phyloP scores from a whole-genome alignment of 2,329 filamentous ascomycete species.

The Aurifilum marmelostoma region DNA sequence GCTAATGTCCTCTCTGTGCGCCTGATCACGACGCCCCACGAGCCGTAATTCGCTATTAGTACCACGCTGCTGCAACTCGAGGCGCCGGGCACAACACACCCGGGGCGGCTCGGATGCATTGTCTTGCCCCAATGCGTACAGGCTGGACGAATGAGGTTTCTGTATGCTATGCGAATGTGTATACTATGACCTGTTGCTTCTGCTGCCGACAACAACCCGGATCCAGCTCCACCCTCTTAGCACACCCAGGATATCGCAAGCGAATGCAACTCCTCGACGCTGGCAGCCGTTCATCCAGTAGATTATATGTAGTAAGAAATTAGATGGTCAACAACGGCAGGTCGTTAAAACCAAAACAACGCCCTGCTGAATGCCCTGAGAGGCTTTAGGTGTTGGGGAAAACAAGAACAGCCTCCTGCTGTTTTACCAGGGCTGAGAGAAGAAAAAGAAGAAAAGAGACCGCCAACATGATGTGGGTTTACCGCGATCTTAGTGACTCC shows the following conservation, averaged over 20 bases:
- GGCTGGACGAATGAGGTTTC: neutral
- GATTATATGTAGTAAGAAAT: neutral
- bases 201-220: neutral
- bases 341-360: slow-evolving; percentile 17
- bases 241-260: slow-evolving; percentile 16
- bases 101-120: neutral
- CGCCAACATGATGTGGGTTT: neutral
- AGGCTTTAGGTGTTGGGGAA: neutral
- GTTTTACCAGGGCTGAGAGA: neutral
- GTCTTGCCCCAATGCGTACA: neutral
- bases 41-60: neutral
- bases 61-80: neutral
- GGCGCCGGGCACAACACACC: neutral
- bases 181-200: neutral
- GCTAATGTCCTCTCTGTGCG: neutral
- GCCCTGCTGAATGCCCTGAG: slow-evolving; percentile 21
- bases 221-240: neutral
- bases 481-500: slow-evolving; percentile 68
- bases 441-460: neutral
- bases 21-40: neutral
- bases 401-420: neutral
- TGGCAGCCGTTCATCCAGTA: neutral
- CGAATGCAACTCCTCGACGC: neutral
- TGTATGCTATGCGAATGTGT: neutral
- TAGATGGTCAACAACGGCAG: neutral